phyloP scores from a whole-genome alignment of 129 eudicot genomes.

The Helianthus tuberosus region DNA sequence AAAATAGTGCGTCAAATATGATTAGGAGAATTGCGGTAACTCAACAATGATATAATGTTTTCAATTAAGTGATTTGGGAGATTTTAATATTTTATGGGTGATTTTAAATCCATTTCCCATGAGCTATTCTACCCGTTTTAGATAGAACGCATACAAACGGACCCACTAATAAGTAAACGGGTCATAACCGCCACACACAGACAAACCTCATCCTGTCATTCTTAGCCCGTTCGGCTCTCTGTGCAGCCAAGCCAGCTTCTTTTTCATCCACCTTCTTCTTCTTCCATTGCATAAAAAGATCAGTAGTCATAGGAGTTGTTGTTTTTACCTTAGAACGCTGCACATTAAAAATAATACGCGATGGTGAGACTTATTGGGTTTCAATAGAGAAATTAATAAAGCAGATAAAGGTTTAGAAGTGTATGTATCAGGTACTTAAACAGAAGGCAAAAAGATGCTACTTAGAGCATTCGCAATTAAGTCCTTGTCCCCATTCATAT shows the following conservation, averaged over 20 bases:
- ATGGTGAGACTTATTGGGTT: neutral
- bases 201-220: conserved; percentile 93
- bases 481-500: too few species aligned
- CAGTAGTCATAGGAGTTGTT: conserved; percentile 92
- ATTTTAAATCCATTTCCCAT: neutral
- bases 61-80: neutral
- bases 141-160: neutral
- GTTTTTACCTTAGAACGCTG: conserved; percentile 81
- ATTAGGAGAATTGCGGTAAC: too few species aligned
- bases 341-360: conserved; percentile 13
- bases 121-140: neutral
- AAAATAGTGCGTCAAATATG: neutral
- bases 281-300: conserved; percentile 79
- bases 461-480: too few species aligned
- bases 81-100: neutral
- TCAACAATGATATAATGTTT: neutral
- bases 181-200: conserved; percentile 7
- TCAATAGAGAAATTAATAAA: neutral
- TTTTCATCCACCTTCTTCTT: conserved; percentile 77
- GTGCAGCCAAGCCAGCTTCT: conserved; percentile 87
- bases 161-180: neutral
- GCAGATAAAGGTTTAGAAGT: neutral
- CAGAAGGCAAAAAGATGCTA: neutral
- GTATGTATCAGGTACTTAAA: conserved; percentile 7
- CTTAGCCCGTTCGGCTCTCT: conserved; percentile 92